These are phyloP conservation scores for Quercus agrifolia DNA, from an alignment of 306 rosid species.

Conservation along the genomic window DNA sequence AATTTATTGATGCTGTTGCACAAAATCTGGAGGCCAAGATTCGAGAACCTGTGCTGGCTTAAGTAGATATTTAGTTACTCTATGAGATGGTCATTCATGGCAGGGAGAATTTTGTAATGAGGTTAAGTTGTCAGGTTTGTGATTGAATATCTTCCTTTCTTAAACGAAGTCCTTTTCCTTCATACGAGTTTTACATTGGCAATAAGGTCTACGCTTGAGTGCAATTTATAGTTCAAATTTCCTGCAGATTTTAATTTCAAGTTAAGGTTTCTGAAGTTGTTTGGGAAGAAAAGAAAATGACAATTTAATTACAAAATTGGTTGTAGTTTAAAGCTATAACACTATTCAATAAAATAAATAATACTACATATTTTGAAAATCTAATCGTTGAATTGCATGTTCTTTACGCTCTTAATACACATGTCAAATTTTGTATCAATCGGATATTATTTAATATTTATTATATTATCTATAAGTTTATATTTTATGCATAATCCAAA, in stretches of 20 bases:
- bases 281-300: too few species aligned
- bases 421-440: too few species aligned
- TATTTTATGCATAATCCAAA: too few species aligned
- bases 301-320: too few species aligned
- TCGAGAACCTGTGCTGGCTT: constrained; percentile 39
- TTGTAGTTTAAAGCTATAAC: too few species aligned
- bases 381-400: accelerated
- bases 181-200: background rate
- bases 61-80: background rate
- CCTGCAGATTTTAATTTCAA: too few species aligned
- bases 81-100: background rate
- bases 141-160: background rate
- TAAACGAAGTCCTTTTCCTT: background rate
- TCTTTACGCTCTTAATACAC: too few species aligned
- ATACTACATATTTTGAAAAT: too few species aligned
- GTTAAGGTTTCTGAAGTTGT: too few species aligned
- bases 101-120: background rate
- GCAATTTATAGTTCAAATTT: too few species aligned
- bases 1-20: constrained; percentile 78
- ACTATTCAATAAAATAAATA: too few species aligned
- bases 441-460: too few species aligned
- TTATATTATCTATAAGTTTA: accelerated
- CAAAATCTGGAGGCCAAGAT: constrained; percentile 60
- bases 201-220: background rate
- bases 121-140: background rate